phyloP scores from a whole-genome alignment of 2,329 filamentous ascomycete genomes.

The Onygenales sp. region DNA sequence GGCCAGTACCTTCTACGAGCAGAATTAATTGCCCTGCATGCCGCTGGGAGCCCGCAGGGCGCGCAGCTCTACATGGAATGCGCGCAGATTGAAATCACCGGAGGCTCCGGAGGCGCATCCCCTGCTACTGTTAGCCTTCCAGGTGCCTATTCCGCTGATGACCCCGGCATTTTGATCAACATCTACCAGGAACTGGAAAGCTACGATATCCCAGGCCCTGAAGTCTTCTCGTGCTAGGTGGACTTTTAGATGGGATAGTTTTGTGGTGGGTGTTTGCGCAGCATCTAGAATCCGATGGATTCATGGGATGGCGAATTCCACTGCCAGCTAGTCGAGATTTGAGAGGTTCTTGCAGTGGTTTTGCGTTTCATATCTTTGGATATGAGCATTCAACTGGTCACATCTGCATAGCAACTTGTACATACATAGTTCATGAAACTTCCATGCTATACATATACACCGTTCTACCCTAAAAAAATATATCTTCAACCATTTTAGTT shows the following conservation, averaged over 20 bases:
- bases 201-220: neutral
- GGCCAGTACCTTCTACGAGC: slow-evolving; percentile 20
- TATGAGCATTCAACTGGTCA: too few species aligned
- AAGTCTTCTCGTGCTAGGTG: slow-evolving; percentile 1
- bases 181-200: slow-evolving; percentile 5
- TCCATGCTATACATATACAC: too few species aligned
- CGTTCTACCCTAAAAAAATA: too few species aligned
- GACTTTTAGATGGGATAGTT: neutral
- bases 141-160: slow-evolving; percentile 14
- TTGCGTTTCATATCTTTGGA: too few species aligned
- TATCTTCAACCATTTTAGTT: too few species aligned
- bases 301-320: too few species aligned
- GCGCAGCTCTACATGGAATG: slow-evolving; percentile 20
- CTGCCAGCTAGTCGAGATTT: too few species aligned
- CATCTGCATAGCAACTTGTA: too few species aligned
- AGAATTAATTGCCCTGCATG: slow-evolving; percentile 16
- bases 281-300: too few species aligned
- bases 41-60: slow-evolving; percentile 7
- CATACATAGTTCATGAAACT: too few species aligned
- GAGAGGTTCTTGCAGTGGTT: too few species aligned
- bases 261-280: too few species aligned
- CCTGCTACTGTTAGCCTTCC: slow-evolving; percentile 17
- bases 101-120: slow-evolving; percentile 19
- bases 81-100: slow-evolving; percentile 16
- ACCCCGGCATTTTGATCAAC: slow-evolving; percentile 11